Base-by-base conservation (phyloP, 768 basidiomycete genomes). In the Scleroderma citrinum region DNA sequence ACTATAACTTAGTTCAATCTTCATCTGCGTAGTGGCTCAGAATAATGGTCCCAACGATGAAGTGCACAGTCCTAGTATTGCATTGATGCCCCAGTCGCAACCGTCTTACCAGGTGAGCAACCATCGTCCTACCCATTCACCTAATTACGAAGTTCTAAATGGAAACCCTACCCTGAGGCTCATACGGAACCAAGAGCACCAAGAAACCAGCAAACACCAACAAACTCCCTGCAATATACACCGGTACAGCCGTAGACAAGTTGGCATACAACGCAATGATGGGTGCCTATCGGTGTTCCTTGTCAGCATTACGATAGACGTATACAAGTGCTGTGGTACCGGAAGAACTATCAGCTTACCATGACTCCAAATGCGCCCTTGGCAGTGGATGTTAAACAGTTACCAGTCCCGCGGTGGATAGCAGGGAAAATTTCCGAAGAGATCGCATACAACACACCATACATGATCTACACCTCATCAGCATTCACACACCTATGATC, bases 331-430 rank as follows among this genome's bases (percentile, higher is more conserved):
- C n/a, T 23, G 8, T n/a, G 6, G 19, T 21, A 14, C 3, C 5
- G 31, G 32, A 32, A 47, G 8, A 5, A 35, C 12, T 14, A 14
- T 3, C 41, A 40, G 68, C 77, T 49, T 52, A 85, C 86, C 56
- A 87, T 72, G 45, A 88, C 75, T 3, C 87, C 82, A 61, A 86
- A 87, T 14, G 86, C 69, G 13, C 85, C 73, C 40, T 73, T 72
- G 0, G 81, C 77, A 1, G 79, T 80, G 7, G 81, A 73, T 1
- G 76, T 76, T 41, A 87, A 67, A 4, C 80, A 82, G 51, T 83
- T 85, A 2, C 85, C 85, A 0, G 85, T 88, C 0, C 85, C 85
- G 31, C 85, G 72, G 62, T 86, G 78, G 59, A 83, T 83, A 29
- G 81, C 81, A 11, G 83, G 81, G 61, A 86, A 85, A 5, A 84